These are phyloP conservation scores for Russula foetens DNA, from an alignment of 768 basidiomycete genomes.

Conservation along the genomic window DNA sequence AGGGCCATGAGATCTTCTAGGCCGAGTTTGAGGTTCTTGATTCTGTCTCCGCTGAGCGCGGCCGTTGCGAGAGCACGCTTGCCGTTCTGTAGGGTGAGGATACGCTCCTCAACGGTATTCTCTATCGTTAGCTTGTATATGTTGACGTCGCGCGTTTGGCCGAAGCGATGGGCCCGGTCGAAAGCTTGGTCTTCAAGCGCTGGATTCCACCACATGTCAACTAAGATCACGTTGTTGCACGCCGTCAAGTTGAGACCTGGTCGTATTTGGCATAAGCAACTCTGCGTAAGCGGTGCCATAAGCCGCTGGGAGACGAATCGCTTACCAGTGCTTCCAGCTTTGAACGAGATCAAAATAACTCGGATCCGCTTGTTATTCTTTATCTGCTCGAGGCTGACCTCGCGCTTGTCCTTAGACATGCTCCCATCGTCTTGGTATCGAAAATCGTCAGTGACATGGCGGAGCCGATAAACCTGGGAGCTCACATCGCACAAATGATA, in stretches of 20 bases:
- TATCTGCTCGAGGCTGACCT: conserved; percentile 67
- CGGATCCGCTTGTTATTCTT: conserved; percentile 45
- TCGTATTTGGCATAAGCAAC: neutral
- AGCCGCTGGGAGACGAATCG: neutral
- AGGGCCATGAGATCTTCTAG: conserved; percentile 81
- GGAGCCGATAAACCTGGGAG: conserved; percentile 15
- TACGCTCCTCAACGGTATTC: conserved; percentile 81
- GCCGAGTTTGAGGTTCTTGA: conserved; percentile 76
- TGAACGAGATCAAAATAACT: conserved; percentile 93
- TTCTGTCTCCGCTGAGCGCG: conserved; percentile 80
- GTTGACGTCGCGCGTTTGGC: conserved; percentile 79
- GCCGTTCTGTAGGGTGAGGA: conserved; percentile 84
- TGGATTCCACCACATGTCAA: conserved; percentile 95
- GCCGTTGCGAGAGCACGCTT: conserved; percentile 81
- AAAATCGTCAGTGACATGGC: neutral
- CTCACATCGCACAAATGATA: conserved; percentile 83
- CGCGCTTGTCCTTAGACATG: conserved; percentile 71
- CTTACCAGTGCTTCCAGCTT: conserved; percentile 86
- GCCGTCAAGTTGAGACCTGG: conserved; percentile 82
- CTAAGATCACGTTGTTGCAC: conserved; percentile 90
- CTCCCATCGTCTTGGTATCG: conserved; percentile 72
- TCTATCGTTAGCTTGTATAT: conserved; percentile 88
- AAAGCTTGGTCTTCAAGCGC: conserved; percentile 92
- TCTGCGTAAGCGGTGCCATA: too few relatives aligned
- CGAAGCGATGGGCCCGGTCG: conserved; percentile 84